phyloP scores from a whole-genome alignment of 2,329 filamentous ascomycete species.

The Zasmidium cellare region DNA sequence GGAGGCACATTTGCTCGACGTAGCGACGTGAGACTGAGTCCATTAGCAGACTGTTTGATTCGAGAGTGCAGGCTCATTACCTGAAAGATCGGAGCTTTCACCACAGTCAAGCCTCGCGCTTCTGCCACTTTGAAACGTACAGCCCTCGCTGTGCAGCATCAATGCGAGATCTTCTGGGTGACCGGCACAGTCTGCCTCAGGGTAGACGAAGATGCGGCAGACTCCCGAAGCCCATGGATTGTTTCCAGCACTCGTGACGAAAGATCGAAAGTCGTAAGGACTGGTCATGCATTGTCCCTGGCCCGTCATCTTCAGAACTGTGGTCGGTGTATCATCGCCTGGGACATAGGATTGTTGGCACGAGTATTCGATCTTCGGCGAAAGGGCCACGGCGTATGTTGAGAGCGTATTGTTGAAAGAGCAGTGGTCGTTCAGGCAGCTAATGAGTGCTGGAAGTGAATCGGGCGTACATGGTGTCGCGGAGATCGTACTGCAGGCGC shows the following conservation, averaged over 20 bases:
- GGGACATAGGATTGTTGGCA: slow-evolving; percentile 15
- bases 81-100: not conserved
- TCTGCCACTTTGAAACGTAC: not conserved
- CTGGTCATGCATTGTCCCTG: slow-evolving; percentile 16
- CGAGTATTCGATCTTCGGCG: slow-evolving; percentile 6
- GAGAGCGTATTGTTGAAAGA: not conserved
- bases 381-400: not conserved
- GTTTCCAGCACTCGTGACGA: slow-evolving; percentile 3
- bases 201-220: slow-evolving; percentile 8
- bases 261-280: slow-evolving; percentile 18
- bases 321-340: not conserved
- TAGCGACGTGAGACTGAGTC: not conserved
- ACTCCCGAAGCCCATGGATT: slow-evolving; percentile 1
- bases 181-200: slow-evolving; percentile 9
- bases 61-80: too few species aligned
- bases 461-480: not conserved
- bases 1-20: not conserved
- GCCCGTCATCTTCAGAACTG: slow-evolving; percentile 10
- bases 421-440: not conserved
- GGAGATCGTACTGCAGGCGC: not conserved
- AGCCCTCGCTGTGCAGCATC: not conserved
- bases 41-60: too few species aligned
- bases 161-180: not conserved
- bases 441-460: not conserved
- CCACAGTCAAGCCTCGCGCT: not conserved